These are phyloP conservation scores for Dactylellina parvicollis DNA, from an alignment of 2,329 filamentous ascomycete genomes.

Conservation along the genomic window DNA sequence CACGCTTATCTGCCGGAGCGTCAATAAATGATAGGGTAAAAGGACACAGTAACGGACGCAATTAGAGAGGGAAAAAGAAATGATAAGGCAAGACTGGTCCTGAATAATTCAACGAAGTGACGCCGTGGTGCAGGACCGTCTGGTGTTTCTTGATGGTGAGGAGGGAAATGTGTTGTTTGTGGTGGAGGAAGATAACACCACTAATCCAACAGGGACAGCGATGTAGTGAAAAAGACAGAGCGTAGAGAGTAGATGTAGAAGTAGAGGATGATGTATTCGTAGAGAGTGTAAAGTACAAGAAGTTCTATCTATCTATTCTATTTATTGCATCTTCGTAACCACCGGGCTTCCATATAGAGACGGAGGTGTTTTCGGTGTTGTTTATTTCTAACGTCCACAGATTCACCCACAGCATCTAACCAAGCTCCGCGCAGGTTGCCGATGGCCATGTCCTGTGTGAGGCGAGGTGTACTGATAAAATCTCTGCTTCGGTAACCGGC, in stretches of 20 bases:
- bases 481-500: no score
- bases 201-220: no score
- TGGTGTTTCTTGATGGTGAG: not conserved
- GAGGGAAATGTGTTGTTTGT: slow-evolving; percentile 44
- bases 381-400: no score
- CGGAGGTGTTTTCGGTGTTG: no score
- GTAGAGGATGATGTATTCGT: not conserved
- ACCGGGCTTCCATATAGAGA: no score
- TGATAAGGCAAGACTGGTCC: not conserved
- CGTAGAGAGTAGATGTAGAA: not conserved
- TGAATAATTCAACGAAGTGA: not conserved
- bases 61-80: slow-evolving; percentile 1
- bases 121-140: not conserved
- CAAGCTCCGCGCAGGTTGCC: no score
- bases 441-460: no score
- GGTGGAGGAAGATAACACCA: slow-evolving; percentile 42
- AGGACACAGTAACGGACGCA: slow-evolving; percentile 5
- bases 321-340: no score
- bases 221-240: not conserved
- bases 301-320: not conserved
- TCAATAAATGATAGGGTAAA: slow-evolving; percentile 16
- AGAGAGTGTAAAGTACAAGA: not conserved
- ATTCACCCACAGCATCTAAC: no score
- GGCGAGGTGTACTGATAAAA: no score
- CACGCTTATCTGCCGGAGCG: slow-evolving; percentile 27